Percentiles rank a stretch among this genome's conserved stretches.
Evolutionary conservation across 805 yeast species (phyloP).

Genomic region (Saccharomyces eubayanus): DNA sequence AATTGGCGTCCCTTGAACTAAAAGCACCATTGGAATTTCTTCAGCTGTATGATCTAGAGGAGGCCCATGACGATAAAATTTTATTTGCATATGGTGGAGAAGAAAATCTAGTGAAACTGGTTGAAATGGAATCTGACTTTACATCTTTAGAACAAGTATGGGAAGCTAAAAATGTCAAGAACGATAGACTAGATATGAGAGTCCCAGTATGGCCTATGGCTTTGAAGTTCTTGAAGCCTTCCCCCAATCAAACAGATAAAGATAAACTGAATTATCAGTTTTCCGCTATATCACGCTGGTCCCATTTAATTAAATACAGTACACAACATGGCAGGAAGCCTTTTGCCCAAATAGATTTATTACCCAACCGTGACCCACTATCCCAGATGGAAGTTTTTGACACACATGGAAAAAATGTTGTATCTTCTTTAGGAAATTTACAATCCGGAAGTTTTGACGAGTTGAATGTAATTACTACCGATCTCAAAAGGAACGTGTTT

Average conservation of each 20-base stretch:
- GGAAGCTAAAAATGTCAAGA: constrained; percentile 75
- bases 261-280: constrained; percentile 35
- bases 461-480: constrained; percentile 55
- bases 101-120: constrained; percentile 42
- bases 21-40: constrained; percentile 40
- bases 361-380: constrained; percentile 25
- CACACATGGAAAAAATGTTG: background rate
- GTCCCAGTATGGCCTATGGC: constrained; percentile 74
- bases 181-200: constrained; percentile 66
- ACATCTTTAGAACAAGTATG: constrained; percentile 38
- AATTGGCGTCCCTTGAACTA: constrained; percentile 23
- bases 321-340: constrained; percentile 66
- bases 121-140: constrained; percentile 18
- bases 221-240: constrained; percentile 39
- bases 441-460: constrained; percentile 14
- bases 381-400: constrained; percentile 13
- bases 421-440: constrained; percentile 19
- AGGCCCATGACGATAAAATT: constrained; percentile 21
- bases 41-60: constrained; percentile 39
- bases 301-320: constrained; percentile 63
- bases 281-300: constrained; percentile 49
- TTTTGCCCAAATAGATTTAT: constrained; percentile 27
- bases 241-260: constrained; percentile 18
- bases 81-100: constrained; percentile 80
- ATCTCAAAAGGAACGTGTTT: constrained; percentile 58